These are phyloP conservation scores for Elsinoe fawcettii DNA, from an alignment of 2,329 filamentous ascomycete genomes.

Conservation along the genomic window DNA sequence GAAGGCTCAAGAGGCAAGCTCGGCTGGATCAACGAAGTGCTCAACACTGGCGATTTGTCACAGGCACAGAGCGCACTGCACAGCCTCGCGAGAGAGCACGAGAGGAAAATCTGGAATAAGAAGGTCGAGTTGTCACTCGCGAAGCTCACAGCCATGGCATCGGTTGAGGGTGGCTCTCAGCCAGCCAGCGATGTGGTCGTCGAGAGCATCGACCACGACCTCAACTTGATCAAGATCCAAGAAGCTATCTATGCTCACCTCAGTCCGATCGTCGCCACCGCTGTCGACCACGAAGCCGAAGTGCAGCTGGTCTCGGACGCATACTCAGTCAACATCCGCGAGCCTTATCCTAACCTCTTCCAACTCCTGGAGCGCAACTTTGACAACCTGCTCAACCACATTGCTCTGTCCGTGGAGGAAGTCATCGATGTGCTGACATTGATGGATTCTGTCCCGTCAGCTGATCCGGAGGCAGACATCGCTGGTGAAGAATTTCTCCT, in stretches of 20 bases:
- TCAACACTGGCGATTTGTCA: slow-evolving; percentile 64
- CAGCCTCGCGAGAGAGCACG: slow-evolving; percentile 59
- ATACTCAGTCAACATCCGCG: slow-evolving; percentile 15
- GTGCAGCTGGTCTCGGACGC: slow-evolving; percentile 54
- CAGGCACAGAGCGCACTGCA: slow-evolving; percentile 65
- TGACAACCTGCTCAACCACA: slow-evolving; percentile 60
- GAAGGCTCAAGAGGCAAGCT: slow-evolving; percentile 66
- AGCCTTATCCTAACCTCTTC: slow-evolving; percentile 56
- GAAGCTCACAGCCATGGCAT: slow-evolving; percentile 66
- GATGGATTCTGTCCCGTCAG: slow-evolving; percentile 49
- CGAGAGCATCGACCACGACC: slow-evolving; percentile 42
- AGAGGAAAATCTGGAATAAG: slow-evolving; percentile 82
- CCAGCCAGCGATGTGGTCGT: slow-evolving; percentile 16
- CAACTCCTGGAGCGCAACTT: slow-evolving; percentile 66
- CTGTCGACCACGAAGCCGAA: slow-evolving; percentile 73
- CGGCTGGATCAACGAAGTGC: slow-evolving; percentile 90
- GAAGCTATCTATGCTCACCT: slow-evolving; percentile 67
- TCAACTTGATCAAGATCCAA: slow-evolving; percentile 70
- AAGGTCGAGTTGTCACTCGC: slow-evolving; percentile 85
- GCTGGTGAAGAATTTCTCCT: slow-evolving; percentile 61
- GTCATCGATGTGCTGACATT: slow-evolving; percentile 74
- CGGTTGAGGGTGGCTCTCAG: slow-evolving; percentile 31
- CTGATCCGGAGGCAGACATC: slow-evolving; percentile 41
- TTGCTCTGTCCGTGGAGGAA: slow-evolving; percentile 53
- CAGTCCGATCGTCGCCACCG: slow-evolving; percentile 56